A percentile compares a stretch with the other conserved stretches of the same genome.
Conservation (phyloP, 768 basidiomycete species). For the Omphalotus guepiniiformis region DNA sequence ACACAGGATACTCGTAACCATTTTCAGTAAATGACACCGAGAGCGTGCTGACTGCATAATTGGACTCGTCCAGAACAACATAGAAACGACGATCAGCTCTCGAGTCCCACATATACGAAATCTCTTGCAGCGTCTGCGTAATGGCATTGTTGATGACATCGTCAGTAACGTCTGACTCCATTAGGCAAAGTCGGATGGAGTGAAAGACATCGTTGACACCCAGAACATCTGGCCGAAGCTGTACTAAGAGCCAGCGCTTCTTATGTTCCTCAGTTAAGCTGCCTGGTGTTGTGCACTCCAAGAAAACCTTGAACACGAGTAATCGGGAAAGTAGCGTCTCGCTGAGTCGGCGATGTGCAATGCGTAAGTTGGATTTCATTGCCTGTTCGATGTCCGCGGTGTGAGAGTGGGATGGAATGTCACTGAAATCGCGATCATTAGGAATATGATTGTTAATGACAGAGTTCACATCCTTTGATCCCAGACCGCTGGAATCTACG, state of each 20-base stretch:
- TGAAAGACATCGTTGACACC: not conserved
- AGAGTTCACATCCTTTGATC: conserved; percentile 3
- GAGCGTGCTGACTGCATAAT: not conserved
- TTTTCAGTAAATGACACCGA: not conserved
- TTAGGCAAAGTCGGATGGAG: not conserved
- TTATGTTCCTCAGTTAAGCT: not conserved
- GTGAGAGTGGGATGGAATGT: not conserved
- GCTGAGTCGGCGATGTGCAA: not conserved
- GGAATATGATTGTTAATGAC: not conserved
- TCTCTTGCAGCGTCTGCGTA: not conserved
- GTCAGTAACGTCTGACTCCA: not conserved
- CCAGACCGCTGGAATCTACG: not conserved
- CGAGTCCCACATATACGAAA: not conserved
- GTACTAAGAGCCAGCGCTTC: conserved; percentile 1
- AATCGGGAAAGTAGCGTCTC: not conserved
- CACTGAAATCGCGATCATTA: not conserved
- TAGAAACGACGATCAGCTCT: not conserved
- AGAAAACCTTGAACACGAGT: not conserved
- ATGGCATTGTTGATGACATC: not conserved
- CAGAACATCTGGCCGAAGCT: conserved; percentile 1
- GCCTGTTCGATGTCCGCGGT: not conserved
- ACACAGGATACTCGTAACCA: not conserved
- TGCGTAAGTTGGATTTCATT: not conserved
- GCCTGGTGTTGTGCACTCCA: not conserved
- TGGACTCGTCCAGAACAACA: conserved; percentile 6